Evolutionary conservation across 805 yeast genomes (phyloP).

Genomic region (Helenozyma rhizophorensis): DNA sequence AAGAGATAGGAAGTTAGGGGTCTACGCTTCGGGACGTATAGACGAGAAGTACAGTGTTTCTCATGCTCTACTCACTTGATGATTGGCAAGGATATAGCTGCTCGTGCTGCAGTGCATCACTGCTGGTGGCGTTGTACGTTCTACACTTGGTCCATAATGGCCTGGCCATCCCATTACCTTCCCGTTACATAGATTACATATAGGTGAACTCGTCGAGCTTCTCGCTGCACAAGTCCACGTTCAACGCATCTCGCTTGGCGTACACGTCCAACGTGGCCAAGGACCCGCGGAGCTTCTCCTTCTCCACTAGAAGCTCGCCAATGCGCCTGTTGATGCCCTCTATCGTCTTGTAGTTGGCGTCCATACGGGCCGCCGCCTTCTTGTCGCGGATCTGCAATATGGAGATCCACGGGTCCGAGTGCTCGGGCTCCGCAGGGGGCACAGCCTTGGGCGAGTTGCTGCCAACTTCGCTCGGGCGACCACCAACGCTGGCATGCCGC

Average conservation of each 20-base stretch:
- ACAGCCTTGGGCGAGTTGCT: too few relatives aligned
- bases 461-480: too few relatives aligned
- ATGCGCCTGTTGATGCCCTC: slow-evolving; percentile 22
- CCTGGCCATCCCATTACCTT: too few relatives aligned
- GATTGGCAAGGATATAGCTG: too few relatives aligned
- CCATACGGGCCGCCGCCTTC: slow-evolving; percentile 20
- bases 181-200: slow-evolving; percentile 15
- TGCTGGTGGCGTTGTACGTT: too few relatives aligned
- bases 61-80: too few relatives aligned
- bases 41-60: too few relatives aligned
- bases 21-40: too few relatives aligned
- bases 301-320: slow-evolving; percentile 21
- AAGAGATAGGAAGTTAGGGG: too few relatives aligned
- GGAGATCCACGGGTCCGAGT: slow-evolving; percentile 30
- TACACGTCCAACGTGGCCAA: slow-evolving; percentile 15
- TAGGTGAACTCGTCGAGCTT: slow-evolving; percentile 48
- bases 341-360: slow-evolving; percentile 23
- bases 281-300: slow-evolving; percentile 15
- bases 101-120: too few relatives aligned
- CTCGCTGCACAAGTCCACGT: slow-evolving; percentile 39
- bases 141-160: too few relatives aligned
- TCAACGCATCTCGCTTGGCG: slow-evolving; percentile 28
- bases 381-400: slow-evolving; percentile 26
- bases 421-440: neutral
- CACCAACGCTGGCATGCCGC: too few relatives aligned